Conservation (phyloP, 139 green algal genomes). For the Ettlia oleoabundans region DNA sequence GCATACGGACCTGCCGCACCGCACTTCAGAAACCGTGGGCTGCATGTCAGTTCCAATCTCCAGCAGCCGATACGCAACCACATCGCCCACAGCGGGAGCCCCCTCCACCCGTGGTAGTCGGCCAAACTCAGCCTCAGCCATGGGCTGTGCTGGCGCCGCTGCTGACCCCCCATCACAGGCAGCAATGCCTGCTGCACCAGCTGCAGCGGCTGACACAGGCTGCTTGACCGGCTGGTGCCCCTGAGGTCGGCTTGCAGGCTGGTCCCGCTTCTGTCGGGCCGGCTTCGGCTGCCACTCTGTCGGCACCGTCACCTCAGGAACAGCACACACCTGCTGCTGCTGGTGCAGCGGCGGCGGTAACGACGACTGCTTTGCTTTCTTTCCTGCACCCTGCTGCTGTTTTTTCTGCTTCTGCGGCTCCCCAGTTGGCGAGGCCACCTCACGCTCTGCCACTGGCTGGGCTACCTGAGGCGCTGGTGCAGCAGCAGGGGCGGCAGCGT, state of each 20-base stretch:
- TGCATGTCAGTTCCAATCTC: constrained; percentile 40
- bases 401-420: neutral
- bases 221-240: neutral
- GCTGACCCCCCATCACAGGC: too few species aligned
- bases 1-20: constrained; percentile 14
- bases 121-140: constrained; percentile 14
- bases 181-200: neutral
- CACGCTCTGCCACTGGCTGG: neutral
- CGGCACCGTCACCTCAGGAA: constrained; percentile 4
- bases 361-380: neutral
- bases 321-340: neutral
- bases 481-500: neutral
- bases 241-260: neutral
- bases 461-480: too few species aligned
- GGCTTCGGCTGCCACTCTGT: constrained; percentile 10
- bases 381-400: neutral
- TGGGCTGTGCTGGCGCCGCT: neutral
- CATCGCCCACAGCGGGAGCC: neutral
- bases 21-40: constrained; percentile 32
- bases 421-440: neutral
- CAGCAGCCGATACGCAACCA: constrained; percentile 48
- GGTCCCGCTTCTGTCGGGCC: neutral
- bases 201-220: neutral
- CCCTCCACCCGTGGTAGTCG: constrained; percentile 12
- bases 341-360: too few species aligned